Percentiles rank a stretch among this genome's conserved stretches.
Conservation (phyloP, 345 rosid species). For the Raphanus sativus region DNA sequence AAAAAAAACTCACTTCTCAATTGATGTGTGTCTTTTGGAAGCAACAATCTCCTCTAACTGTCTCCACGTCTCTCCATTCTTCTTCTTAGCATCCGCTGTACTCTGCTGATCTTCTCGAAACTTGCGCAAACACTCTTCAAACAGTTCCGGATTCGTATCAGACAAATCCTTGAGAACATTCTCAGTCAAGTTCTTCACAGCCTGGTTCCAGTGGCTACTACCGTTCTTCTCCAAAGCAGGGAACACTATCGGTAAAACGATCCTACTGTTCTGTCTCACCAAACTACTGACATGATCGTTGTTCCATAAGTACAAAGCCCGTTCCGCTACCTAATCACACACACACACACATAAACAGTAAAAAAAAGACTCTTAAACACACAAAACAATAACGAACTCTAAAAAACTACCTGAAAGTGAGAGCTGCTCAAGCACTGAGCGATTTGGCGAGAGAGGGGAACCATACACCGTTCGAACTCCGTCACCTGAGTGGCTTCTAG, state of each 20-base stretch:
- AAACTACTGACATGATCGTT: conserved; percentile 38
- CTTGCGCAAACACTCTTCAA: conserved; percentile 40
- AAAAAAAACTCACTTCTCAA: conserved; percentile 22
- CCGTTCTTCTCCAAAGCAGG: conserved; percentile 42
- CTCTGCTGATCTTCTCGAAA: conserved; percentile 42
- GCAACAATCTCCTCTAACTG: conserved; percentile 70
- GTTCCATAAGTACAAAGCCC: conserved; percentile 44
- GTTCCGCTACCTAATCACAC: conserved; percentile 41
- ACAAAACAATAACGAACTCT: not conserved
- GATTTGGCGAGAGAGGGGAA: conserved; percentile 72
- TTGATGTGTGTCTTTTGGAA: conserved; percentile 41
- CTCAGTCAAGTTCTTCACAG: conserved; percentile 40
- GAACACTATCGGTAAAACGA: conserved; percentile 39
- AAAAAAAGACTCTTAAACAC: too few species aligned
- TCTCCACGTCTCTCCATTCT: conserved; percentile 49
- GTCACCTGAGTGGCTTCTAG: conserved; percentile 75
- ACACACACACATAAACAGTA: not conserved
- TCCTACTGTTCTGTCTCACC: conserved; percentile 41
- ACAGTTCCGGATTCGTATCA: conserved; percentile 40
- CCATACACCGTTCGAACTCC: conserved; percentile 89
- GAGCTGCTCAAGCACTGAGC: conserved; percentile 73
- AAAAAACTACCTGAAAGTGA: conserved; percentile 68
- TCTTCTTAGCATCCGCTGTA: conserved; percentile 37
- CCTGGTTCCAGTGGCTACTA: conserved; percentile 42
- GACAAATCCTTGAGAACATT: conserved; percentile 42